Evolutionary conservation across 1,139 yeast species (phyloP), one percentile per base, ranked within the genome.

Genomic region (Protomyces pachydermus): DNA sequence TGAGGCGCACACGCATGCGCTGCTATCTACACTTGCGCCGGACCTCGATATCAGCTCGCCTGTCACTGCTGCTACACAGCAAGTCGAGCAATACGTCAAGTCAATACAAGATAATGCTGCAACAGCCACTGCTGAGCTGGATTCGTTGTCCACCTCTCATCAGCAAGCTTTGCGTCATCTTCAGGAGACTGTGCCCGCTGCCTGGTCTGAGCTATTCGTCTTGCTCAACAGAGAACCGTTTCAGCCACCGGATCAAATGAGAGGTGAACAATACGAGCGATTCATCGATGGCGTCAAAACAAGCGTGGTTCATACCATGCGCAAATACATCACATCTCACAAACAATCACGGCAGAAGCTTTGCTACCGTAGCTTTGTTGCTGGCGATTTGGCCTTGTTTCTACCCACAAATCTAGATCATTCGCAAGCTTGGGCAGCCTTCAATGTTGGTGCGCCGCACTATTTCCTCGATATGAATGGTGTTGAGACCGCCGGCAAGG

Each of bases 331-430:
- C 34, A 39, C 62, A 5, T 58, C 62, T 14, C 62, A 58, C 25
- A 37, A 45, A 25, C 53, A 58, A 50, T 58, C 62, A n/a, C 56
- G 62, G n/a, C 62, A 58, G 25, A 81, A 81, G 70, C 77, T 84
- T 3, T 75, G 84, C 1, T 77, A 83, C 72, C 78, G 77, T 65
- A 77, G 78, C 64, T 84, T 84, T 71, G 76, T 76, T 60, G 71
- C 70, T 10, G 81, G 80, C 12, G 87, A 83, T 69, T 73, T 83
- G 68, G 85, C 82, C 1, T 73, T 84, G 46, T 84, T 84, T 68
- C 74, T 84, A 61, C 85, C 84, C 3, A 83, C 86, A 0, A 72
- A 80, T 3, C 82, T 79, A 28, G 56, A 48, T 14, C 72, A 52
- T 25, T 54, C 51, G 20, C 60, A 65, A 34, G 61, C 58, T 14